Percentiles rank a stretch among this genome's conserved stretches.
phyloP scores from a whole-genome alignment of 345 rosid species.

The Corchorus olitorius region DNA sequence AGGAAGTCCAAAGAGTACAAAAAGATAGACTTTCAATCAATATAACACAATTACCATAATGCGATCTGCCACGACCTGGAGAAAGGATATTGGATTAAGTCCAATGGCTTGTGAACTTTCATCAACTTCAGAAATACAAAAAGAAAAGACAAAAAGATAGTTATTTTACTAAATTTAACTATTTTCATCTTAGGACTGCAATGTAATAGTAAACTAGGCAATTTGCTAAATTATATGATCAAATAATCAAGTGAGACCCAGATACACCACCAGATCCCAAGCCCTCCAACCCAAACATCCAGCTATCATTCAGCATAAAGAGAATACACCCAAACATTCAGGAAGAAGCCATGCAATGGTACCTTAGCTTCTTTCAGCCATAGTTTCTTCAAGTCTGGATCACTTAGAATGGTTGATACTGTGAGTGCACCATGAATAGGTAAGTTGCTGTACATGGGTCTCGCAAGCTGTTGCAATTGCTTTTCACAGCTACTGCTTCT shows the following conservation, averaged over 20 bases:
- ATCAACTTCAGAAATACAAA: not conserved
- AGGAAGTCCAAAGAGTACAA: not conserved
- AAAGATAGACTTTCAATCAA: not conserved
- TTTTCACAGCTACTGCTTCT: slow-evolving; percentile 80
- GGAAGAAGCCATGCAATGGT: slow-evolving; percentile 6
- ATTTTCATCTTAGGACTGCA: not conserved
- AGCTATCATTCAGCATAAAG: no score
- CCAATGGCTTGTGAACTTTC: slow-evolving; percentile 4
- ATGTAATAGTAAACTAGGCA: not conserved
- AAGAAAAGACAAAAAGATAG: not conserved
- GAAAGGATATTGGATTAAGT: not conserved
- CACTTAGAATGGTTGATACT: slow-evolving; percentile 79
- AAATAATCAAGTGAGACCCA: not conserved
- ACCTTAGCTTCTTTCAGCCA: slow-evolving; percentile 98
- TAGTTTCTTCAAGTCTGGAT: slow-evolving; percentile 70
- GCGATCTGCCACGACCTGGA: slow-evolving; percentile 92
- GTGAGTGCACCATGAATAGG: slow-evolving; percentile 87
- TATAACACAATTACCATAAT: slow-evolving; percentile 62
- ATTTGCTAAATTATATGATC: not conserved
- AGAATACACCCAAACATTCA: not conserved
- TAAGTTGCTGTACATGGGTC: slow-evolving; percentile 99
- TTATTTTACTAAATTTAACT: no score
- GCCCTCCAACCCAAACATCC: not conserved
- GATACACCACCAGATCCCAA: not conserved
- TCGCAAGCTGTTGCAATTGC: slow-evolving; percentile 97